phyloP scores from a whole-genome alignment of 2,329 filamentous ascomycete genomes.

The Alternaria conjuncta region DNA sequence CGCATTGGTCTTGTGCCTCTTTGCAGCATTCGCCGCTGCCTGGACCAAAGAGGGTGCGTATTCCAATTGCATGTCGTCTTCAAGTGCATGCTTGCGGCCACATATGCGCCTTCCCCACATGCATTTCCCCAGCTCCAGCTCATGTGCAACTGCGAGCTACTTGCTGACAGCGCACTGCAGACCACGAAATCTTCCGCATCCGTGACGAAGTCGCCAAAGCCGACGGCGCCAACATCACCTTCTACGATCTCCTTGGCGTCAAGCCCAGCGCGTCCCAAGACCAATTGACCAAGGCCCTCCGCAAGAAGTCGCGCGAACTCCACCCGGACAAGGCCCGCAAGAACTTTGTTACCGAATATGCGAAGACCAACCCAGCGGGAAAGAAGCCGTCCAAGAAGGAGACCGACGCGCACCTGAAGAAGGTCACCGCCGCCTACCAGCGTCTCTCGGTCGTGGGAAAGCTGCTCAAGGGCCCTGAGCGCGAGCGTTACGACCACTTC shows the following conservation, averaged over 20 bases:
- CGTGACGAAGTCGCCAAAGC: slow-evolving; percentile 80
- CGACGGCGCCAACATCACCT: slow-evolving; percentile 81
- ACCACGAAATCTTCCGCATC: slow-evolving; percentile 97
- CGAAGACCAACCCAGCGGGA: slow-evolving; percentile 58
- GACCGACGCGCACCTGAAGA: slow-evolving; percentile 78
- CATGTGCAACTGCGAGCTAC: slow-evolving; percentile 14
- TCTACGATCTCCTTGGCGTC: slow-evolving; percentile 91
- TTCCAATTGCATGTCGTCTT: slow-evolving; percentile 3
- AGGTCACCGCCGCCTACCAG: slow-evolving; percentile 81
- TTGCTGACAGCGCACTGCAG: slow-evolving; percentile 56
- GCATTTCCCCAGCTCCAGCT: slow-evolving; percentile 20
- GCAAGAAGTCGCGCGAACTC: slow-evolving; percentile 79
- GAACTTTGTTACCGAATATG: slow-evolving; percentile 74
- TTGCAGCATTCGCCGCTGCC: slow-evolving; percentile 73
- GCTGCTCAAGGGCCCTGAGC: slow-evolving; percentile 79
- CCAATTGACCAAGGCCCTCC: slow-evolving; percentile 92
- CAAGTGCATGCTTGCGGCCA: slow-evolving; percentile 8
- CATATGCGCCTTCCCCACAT: slow-evolving; percentile 17
- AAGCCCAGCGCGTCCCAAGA: slow-evolving; percentile 76
- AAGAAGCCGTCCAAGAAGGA: slow-evolving; percentile 72
- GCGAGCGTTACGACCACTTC: slow-evolving; percentile 95
- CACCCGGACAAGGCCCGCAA: slow-evolving; percentile 97
- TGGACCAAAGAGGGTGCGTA: slow-evolving; percentile 84
- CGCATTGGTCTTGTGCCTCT: slow-evolving; percentile 71
- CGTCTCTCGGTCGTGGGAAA: slow-evolving; percentile 84